Evolutionary conservation across 345 rosid genomes (phyloP).

Genomic region (Leavenworthia alabamica): DNA sequence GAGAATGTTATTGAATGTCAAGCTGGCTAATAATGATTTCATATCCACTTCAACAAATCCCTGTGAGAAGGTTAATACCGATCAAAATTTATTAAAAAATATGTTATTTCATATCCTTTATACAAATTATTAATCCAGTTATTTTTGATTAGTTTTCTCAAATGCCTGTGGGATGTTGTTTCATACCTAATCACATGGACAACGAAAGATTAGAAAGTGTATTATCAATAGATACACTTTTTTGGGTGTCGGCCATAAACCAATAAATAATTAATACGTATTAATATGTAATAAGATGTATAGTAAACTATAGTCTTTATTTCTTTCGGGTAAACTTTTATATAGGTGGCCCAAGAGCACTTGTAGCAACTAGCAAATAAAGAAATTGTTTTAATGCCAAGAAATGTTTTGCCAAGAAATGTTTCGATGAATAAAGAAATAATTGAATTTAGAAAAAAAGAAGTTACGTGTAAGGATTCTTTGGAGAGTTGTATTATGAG

Average conservation of each 20-base stretch:
- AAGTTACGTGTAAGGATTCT: constrained; percentile 17
- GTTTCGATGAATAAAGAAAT: too few relatives aligned
- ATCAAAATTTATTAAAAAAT: background rate
- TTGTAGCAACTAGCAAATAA: background rate
- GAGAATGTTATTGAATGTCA: constrained; percentile 37
- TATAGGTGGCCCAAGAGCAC: too few relatives aligned
- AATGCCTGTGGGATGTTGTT: too few relatives aligned
- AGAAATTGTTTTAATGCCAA: background rate
- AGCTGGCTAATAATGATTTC: constrained; percentile 29
- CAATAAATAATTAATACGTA: background rate
- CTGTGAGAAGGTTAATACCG: background rate
- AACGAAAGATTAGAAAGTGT: too few relatives aligned
- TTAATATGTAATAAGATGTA: background rate
- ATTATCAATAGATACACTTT: too few relatives aligned
- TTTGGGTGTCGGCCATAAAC: background rate
- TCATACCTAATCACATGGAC: background rate
- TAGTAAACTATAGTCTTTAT: too few relatives aligned
- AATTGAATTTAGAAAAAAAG: background rate
- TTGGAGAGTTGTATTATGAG: constrained; percentile 16
- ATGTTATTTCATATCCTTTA: too few relatives aligned
- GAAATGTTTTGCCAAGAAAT: background rate
- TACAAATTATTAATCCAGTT: too few relatives aligned
- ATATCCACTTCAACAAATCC: constrained; percentile 36
- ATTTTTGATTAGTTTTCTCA: too few relatives aligned
- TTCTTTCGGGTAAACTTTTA: too few relatives aligned